Evolutionary conservation across 2,329 filamentous ascomycete genomes (phyloP), one percentile per base, ranked within the genome.

Genomic region (Calonectria leucothoes): DNA sequence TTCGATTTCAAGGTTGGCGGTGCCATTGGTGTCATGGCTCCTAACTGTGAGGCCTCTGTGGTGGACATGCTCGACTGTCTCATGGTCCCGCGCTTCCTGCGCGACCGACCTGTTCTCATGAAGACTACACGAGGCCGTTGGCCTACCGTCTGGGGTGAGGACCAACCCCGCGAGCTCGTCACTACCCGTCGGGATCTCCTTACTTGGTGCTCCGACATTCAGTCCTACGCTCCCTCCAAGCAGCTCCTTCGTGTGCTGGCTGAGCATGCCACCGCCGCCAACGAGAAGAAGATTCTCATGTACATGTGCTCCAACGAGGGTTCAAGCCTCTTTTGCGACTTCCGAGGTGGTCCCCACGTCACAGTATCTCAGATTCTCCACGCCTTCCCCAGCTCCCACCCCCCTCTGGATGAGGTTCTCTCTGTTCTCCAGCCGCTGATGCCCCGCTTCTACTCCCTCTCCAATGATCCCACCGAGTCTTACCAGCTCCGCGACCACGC

Each of bases 91-190:
- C 93, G 92, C 45, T 94, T 93, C 81, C 89, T 97, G 73, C 93
- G 97, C 35, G 94, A 98, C 85, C 97, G 95, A 88, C 93, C 94
- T 17, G 90, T 98, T 23, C 87, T 94, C 23, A 86, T 98, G 78
- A 93, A 92, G 83, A 98, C 97, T 0, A 91, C 90, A 42, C 91
- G 89, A 74, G 96, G 96, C 39, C 91, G 97, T 64, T 99, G 96
- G 96, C 97, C 97, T 5, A 99, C 97, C 0, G 97, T 99, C 64
- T 99, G 97, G 97, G 97, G 96, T 51, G 95, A 98, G 2, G 96
- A 98, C 25, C 86, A 94, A 84, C 86, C 96, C 8, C 92, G 97
- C 70, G 93, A 97, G 82, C 88, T 99, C n/a, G 88, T 96, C 70
- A 98, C 96, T 4, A 98, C 96, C 0, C 92, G 96, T 61, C 91